Evolutionary conservation across 345 rosid species (phyloP).

Genomic region (Linum trigynum): DNA sequence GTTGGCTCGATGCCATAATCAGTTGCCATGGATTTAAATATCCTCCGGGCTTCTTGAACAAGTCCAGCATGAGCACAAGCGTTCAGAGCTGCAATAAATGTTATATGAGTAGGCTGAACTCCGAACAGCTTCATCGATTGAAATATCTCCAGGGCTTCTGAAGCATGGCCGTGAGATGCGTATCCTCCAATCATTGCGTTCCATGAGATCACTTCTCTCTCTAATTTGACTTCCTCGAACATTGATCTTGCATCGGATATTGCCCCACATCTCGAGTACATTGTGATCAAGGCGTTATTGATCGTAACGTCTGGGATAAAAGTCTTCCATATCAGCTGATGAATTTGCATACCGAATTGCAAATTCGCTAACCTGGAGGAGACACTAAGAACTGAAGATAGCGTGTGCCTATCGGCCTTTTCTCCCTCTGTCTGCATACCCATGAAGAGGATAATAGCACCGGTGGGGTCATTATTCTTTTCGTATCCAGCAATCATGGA

Average conservation of each 20-base stretch:
- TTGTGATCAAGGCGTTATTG: conserved; percentile 54
- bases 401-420: conserved; percentile 64
- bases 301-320: conserved; percentile 47
- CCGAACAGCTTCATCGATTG: conserved; percentile 34
- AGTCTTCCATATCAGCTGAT: conserved; percentile 44
- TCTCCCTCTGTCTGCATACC: conserved; percentile 47
- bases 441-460: conserved; percentile 44
- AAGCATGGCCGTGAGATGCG: conserved; percentile 55
- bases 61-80: conserved; percentile 67
- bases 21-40: conserved; percentile 43
- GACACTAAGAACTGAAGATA: conserved; percentile 50
- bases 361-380: conserved; percentile 56
- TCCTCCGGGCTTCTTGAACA: conserved; percentile 42
- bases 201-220: conserved; percentile 63
- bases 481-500: conserved; percentile 57
- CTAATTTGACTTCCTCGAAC: conserved; percentile 35
- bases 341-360: conserved; percentile 56
- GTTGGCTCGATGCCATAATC: conserved; percentile 46
- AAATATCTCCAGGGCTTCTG: conserved; percentile 48
- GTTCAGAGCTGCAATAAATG: conserved; percentile 53
- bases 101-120: conserved; percentile 52
- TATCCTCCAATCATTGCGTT: conserved; percentile 84
- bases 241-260: conserved; percentile 37
- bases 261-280: conserved; percentile 64
- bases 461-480: conserved; percentile 37